These are phyloP conservation scores for Effrenium voratum DNA, from an alignment of 73 alveolate species.

Conservation along the genomic window DNA sequence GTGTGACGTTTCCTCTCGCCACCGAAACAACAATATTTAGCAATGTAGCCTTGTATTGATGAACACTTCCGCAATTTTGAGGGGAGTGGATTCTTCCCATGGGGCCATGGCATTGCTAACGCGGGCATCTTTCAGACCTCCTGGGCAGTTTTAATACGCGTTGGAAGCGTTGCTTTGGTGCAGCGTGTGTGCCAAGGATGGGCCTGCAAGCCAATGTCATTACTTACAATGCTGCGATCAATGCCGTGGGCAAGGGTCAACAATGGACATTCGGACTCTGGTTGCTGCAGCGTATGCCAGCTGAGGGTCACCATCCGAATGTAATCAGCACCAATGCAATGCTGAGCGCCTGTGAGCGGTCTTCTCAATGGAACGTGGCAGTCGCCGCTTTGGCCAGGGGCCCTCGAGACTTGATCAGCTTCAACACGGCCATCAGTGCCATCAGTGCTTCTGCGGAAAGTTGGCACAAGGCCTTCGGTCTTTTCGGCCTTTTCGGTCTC, in stretches of 20 bases:
- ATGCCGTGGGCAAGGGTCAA: slow-evolving; percentile 57
- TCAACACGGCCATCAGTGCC: slow-evolving; percentile 54
- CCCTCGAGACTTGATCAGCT: slow-evolving; percentile 14
- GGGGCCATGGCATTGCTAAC: too few relatives aligned
- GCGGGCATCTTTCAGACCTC: too few relatives aligned
- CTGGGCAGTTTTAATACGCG: too few relatives aligned
- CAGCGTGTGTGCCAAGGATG: too few relatives aligned
- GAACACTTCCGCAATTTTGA: too few relatives aligned
- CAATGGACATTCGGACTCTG: slow-evolving; percentile 7
- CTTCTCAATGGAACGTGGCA: slow-evolving; percentile 14
- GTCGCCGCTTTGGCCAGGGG: not conserved
- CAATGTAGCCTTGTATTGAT: too few relatives aligned
- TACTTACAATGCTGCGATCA: slow-evolving; percentile 40
- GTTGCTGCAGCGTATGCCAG: not conserved
- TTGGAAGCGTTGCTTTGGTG: too few relatives aligned
- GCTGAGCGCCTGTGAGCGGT: slow-evolving; percentile 51
- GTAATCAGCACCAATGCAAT: slow-evolving; percentile 55
- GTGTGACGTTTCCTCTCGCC: too few relatives aligned
- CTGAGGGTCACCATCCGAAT: not conserved
- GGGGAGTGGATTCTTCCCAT: too few relatives aligned
- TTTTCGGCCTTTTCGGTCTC: not conserved
- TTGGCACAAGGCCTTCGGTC: slow-evolving; percentile 6
- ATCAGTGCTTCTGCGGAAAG: not conserved
- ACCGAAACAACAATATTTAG: too few relatives aligned
- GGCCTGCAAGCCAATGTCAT: slow-evolving; percentile 29